Percentiles rank a stretch among this genome's conserved stretches.
phyloP scores from a whole-genome alignment of 208 protist genomes.

The Leishmania major region DNA sequence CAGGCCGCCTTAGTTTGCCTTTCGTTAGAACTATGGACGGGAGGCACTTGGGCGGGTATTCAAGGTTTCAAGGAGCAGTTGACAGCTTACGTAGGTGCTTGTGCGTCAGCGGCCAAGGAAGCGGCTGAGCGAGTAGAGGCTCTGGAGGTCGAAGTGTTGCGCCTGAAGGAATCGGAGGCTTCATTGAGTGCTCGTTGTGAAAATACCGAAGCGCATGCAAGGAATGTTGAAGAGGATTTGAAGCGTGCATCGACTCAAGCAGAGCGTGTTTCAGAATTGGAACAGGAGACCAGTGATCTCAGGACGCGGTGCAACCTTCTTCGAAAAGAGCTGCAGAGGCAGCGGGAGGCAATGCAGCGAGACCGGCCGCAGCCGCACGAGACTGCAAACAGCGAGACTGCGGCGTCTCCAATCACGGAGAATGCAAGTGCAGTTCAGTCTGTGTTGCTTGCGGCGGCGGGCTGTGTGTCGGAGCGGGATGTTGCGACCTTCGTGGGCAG shows the following conservation, averaged over 20 bases:
- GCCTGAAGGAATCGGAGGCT: conserved; percentile 2
- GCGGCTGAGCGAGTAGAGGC: background rate
- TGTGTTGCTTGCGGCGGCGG: conserved; percentile 30
- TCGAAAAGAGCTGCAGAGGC: conserved; percentile 74
- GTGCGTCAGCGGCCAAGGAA: background rate
- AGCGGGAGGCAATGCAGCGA: conserved; percentile 64
- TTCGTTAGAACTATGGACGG: background rate
- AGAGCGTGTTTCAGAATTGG: conserved; percentile 27
- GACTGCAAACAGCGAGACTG: background rate
- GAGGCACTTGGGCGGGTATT: background rate
- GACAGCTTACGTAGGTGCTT: background rate
- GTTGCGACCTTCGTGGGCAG: conserved; percentile 44
- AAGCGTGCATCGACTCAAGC: background rate
- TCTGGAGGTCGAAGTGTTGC: conserved; percentile 1
- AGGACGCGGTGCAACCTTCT: conserved; percentile 83
- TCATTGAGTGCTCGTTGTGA: background rate
- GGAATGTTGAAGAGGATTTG: conserved; percentile 1
- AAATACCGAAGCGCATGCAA: conserved; percentile 1
- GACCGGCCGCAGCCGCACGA: conserved; percentile 30
- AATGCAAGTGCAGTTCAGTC: conserved; percentile 28
- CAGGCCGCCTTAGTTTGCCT: background rate
- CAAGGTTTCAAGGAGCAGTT: background rate
- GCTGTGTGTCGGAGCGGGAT: conserved; percentile 56
- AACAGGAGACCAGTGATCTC: conserved; percentile 56
- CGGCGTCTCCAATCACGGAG: background rate